A percentile compares a stretch with the other conserved stretches of the same genome.
Conservation (phyloP, 495 filamentous ascomycete species). For the Aspergillus bridgeri region DNA sequence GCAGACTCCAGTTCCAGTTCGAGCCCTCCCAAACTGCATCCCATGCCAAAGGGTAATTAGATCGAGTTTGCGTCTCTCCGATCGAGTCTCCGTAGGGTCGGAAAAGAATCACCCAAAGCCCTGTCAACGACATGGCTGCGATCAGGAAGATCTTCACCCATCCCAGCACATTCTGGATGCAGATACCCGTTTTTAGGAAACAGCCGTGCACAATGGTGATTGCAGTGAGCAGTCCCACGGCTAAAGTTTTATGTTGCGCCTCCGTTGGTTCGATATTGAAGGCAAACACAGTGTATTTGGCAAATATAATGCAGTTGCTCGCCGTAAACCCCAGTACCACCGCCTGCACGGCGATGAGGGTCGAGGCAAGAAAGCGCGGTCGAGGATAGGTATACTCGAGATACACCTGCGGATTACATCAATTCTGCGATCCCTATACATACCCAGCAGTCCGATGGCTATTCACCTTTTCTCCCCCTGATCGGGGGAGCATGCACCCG, state of each 20-base stretch:
- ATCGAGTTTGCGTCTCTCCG: neutral
- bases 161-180: conserved; percentile 44
- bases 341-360: conserved; percentile 62
- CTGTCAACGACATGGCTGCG: conserved; percentile 41
- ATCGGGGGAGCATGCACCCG: conserved; percentile 68
- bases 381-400: conserved; percentile 70
- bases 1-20: conserved; percentile 49
- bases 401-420: conserved; percentile 46
- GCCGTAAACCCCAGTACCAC: conserved; percentile 67
- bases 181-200: conserved; percentile 37
- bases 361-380: conserved; percentile 67
- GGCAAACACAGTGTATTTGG: conserved; percentile 45
- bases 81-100: conserved; percentile 21
- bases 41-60: conserved; percentile 23
- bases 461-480: conserved; percentile 62
- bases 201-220: conserved; percentile 40
- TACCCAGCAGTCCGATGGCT: neutral
- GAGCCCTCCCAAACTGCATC: conserved; percentile 39
- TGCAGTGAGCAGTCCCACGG: conserved; percentile 31
- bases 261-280: conserved; percentile 31
- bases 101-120: conserved; percentile 40
- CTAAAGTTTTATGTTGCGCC: conserved; percentile 33
- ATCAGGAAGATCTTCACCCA: conserved; percentile 49
- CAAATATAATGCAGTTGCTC: conserved; percentile 44
- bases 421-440: neutral